Evolutionary conservation across 768 basidiomycete genomes (phyloP), one percentile per base, ranked within the genome.

Genomic region (Cystobasidiopsis lactophilus): DNA sequence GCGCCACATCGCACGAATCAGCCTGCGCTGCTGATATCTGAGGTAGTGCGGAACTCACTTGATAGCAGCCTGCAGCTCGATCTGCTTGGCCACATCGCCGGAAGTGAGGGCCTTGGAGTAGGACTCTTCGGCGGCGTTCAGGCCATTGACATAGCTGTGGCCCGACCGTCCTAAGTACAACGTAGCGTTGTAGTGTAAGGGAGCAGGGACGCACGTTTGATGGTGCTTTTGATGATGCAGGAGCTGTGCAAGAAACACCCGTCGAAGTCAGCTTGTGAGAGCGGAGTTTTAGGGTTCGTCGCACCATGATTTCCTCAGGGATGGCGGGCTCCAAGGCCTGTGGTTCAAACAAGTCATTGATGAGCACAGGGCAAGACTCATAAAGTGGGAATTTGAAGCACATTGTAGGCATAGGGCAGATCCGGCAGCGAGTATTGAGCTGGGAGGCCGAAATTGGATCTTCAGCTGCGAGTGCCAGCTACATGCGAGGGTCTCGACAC

Each of bases 111-210:
- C 59, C 57, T 77, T 76, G 27, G 74, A 70, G 63, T 83, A 84
- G 19, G 77, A 68, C 60, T 83, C 80, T 65, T 93, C 85, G 2
- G 91, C 88, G 3, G 83, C 75, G 68, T 98, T 98, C 53, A 96
- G 73, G 10, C 85, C 88, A 60, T 79, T 86, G 40, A 98, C 89
- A 67, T 98, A 98, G 18, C 69, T 85, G n/a, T 31, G 29, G 4
- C 45, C 26, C 10, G 24, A 7, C n/a, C 5, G 16, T 10, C 21
- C 23, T 10, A 16, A 21, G 21, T 41, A n/a, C n/a, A n/a, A n/a
- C n/a, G n/a, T n/a, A n/a, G n/a, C n/a, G n/a, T n/a, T n/a, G n/a
- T n/a, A n/a, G n/a, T n/a, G n/a, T n/a, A n/a, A n/a, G n/a, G n/a
- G 31, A 13, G 10, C 14, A 10, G 7, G 9, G 24, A n/a, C 45